phyloP scores from a whole-genome alignment of 257 asterid genomes.

The Forsythia viridissima region DNA sequence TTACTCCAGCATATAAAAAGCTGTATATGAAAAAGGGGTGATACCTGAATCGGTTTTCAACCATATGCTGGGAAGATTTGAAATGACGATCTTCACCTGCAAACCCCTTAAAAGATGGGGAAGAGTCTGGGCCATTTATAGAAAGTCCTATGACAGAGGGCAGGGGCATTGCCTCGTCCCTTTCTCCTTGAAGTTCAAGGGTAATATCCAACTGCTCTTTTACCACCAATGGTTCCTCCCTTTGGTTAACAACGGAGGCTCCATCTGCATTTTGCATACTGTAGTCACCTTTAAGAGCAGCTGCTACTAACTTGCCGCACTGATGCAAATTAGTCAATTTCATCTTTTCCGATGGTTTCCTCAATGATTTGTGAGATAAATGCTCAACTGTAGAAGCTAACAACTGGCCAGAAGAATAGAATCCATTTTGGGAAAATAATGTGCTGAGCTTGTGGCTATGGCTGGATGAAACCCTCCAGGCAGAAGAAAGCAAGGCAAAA shows the following conservation, averaged over 20 bases:
- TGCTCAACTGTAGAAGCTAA: conserved; percentile 30
- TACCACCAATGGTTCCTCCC: conserved; percentile 39
- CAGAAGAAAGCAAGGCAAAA: conserved; percentile 69
- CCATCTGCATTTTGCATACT: conserved; percentile 33
- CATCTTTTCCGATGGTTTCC: conserved; percentile 39
- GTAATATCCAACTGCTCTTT: conserved; percentile 65
- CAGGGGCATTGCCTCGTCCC: conserved; percentile 36
- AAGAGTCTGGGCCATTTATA: conserved; percentile 49
- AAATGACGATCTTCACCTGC: conserved; percentile 38
- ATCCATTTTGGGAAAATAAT: conserved; percentile 46
- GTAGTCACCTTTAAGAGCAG: conserved; percentile 50
- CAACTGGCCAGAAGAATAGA: conserved; percentile 40
- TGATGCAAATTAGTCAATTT: conserved; percentile 58
- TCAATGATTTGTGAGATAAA: conserved; percentile 24
- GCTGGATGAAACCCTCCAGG: conserved; percentile 56
- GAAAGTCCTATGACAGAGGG: conserved; percentile 58
- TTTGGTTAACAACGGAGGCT: conserved; percentile 30
- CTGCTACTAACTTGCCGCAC: conserved; percentile 72
- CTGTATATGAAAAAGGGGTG: conserved; percentile 3
- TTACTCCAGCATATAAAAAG: not conserved
- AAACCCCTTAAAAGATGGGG: conserved; percentile 34
- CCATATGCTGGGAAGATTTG: conserved; percentile 45
- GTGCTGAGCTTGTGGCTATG: conserved; percentile 30
- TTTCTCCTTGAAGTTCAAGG: conserved; percentile 53
- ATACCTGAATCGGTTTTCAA: conserved; percentile 71